Base-by-base conservation (phyloP, 2,329 filamentous ascomycete species). In the Arachnopeziza araneosa region DNA sequence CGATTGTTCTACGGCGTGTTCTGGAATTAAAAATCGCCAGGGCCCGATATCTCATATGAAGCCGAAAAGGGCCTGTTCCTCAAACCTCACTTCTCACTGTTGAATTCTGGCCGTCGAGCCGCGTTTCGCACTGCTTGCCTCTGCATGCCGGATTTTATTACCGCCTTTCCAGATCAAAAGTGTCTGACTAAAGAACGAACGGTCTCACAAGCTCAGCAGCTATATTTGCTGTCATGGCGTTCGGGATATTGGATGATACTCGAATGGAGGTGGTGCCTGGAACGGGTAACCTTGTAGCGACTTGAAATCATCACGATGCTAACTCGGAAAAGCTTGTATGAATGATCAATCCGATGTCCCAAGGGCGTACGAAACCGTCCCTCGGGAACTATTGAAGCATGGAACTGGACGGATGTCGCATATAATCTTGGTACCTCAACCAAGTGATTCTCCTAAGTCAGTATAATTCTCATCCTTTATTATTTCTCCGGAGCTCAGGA, bases 341-440 rank as follows among this genome's bases (percentile, higher is more conserved):
- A 72, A 74, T 60, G 79, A 81, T 63, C 74, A 78, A 55, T 70
- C 70, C 24, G 78, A 81, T 57, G 64, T 81, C 30, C 79, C 79
- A 10, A 69, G 72, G 5, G 78, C 80, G 61, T 79, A 79, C 61
- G 70, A 73, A 19, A 70, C 72, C 9, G 67, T 81, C n/a, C 74
- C 77, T 1, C 69, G 72, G 50, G 74, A 77, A 23, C 68, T 76
- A 1, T 56, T 65, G 26, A 67, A 67, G 50, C 67, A 68, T 57
- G 63, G 52, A 22, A 67, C 60, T 12, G 66, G 64, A 19, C 30
- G 61, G 48, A 56, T 60, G 19, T 64, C 67, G 8, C 65, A 68
- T 54, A 61, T 68, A 17, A 64, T 68, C 50, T 55, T 68, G 23
- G 66, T 67, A 32, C 75, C 79, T n/a, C 79, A 80, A 66, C 79